These are phyloP conservation scores for Ogataea nonfermentans DNA, from an alignment of 805 yeast genomes.

Conservation along the genomic window DNA sequence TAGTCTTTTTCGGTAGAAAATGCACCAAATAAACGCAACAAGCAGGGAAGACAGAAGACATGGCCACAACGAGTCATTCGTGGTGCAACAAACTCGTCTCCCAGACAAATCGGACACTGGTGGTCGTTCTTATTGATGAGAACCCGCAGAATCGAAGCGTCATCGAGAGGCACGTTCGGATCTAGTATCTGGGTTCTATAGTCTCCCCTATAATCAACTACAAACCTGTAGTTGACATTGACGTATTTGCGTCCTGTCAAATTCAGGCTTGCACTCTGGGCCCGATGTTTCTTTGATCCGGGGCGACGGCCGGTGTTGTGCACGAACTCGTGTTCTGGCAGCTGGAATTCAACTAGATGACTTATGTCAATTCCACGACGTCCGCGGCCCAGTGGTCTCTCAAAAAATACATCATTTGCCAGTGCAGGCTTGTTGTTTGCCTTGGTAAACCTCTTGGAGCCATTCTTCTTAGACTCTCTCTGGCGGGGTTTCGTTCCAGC, in stretches of 20 bases:
- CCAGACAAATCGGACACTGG: constrained; percentile 88
- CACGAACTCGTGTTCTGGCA: constrained; percentile 36
- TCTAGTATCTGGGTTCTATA: constrained; percentile 60
- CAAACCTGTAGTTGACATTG: constrained; percentile 80
- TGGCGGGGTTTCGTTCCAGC: constrained; percentile 6
- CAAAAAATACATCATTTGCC: constrained; percentile 20
- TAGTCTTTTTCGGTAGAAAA: constrained; percentile 35
- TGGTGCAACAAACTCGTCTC: constrained; percentile 85
- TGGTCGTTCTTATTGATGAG: constrained; percentile 63
- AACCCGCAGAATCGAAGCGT: constrained; percentile 63
- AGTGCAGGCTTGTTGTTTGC: constrained; percentile 33
- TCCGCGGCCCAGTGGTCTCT: constrained; percentile 23
- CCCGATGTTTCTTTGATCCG: constrained; percentile 24
- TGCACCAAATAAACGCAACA: constrained; percentile 66
- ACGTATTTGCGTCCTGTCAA: constrained; percentile 66
- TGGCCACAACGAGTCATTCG: constrained; percentile 97
- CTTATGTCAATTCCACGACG: constrained; percentile 44
- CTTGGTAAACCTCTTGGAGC: constrained; percentile 38
- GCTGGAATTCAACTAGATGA: constrained; percentile 60
- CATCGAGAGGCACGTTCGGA: constrained; percentile 72
- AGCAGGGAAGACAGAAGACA: constrained; percentile 79
- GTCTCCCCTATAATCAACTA: constrained; percentile 63
- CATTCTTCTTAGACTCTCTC: constrained; percentile 10
- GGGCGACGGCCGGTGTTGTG: constrained; percentile 12
- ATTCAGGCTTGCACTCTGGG: constrained; percentile 39